A percentile compares a stretch with the other conserved stretches of the same genome.
phyloP scores from a whole-genome alignment of 352 stramenopile genomes.

The Pelagophyceae sp. region DNA sequence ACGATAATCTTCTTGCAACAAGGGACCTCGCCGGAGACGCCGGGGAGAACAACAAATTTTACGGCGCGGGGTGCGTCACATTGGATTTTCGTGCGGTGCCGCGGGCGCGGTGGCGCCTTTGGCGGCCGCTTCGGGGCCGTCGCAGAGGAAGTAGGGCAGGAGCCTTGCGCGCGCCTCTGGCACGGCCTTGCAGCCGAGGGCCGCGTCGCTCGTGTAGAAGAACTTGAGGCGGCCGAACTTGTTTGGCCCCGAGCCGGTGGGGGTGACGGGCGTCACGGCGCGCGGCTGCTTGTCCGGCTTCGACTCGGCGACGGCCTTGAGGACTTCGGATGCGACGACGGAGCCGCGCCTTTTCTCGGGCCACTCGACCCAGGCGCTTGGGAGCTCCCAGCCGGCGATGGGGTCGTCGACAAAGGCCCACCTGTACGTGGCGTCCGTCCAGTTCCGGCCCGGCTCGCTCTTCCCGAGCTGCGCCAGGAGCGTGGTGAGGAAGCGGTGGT shows the following conservation, averaged over 20 bases:
- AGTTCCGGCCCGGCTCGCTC: constrained; percentile 44
- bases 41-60: no score
- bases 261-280: no score
- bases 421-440: constrained; percentile 36
- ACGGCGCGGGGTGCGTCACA: no score
- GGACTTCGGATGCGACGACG: no score
- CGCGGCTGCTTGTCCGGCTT: background rate
- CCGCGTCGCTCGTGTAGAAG: constrained; percentile 30
- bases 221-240: constrained; percentile 32
- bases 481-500: constrained; percentile 63
- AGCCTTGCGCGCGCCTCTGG: no score
- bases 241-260: background rate
- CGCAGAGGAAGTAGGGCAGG: no score
- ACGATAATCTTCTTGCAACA: no score
- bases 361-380: constrained; percentile 27
- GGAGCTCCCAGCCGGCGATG: constrained; percentile 40
- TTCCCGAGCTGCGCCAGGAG: constrained; percentile 60
- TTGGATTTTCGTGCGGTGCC: no score
- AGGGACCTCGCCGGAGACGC: no score
- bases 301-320: background rate
- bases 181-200: constrained; percentile 27
- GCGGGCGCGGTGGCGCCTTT: no score
- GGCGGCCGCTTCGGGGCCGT: no score
- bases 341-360: constrained; percentile 25
- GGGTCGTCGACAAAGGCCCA: constrained; percentile 27